Base-by-base conservation (phyloP, 805 yeast species). In the Deakozyma indianensis region DNA sequence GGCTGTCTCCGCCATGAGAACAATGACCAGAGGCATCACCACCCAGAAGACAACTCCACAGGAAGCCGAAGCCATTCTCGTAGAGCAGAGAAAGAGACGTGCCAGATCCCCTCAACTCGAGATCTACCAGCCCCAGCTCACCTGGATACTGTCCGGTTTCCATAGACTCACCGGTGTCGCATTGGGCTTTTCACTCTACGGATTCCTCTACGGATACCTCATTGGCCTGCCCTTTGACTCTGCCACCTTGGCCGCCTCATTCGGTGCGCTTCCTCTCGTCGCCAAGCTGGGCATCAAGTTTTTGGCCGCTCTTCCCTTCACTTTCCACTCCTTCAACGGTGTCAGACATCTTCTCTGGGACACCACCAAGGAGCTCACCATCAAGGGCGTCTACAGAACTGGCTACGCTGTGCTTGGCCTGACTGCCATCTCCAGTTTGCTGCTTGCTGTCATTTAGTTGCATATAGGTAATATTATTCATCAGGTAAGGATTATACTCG, bases 341-440 rank as follows among this genome's bases (percentile, higher is more conserved):
- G 49, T 90, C 51, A 85, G 98, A 75, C 98, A 92, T 64, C 69
- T 90, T 65, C 60, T 84, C 46, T 92, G 98, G 98, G 98, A 92
- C 64, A 63, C 78, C 45, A 95, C 95, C 62, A 71, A 68, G 54
- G 83, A 81, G 64, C 73, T 90, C 61, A 74, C 87, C 50, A 59
- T 84, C 55, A 77, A 81, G 60, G 96, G 95, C 54, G 96, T 92
- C 47, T 83, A 83, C 77, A 77, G 81, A 67, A 87, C 96, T 29
- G 97, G 96, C 51, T 84, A 85, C 66, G 68, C 75, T 42, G 95
- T 86, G 18, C 63, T 87, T 47, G 96, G 80, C 23, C 68, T 76
- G 55, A 57, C 77, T 41, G 67, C 70, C 5, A 50, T 74, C 28
- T 56, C 78, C 22, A 84, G 94, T 46, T 56, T 84, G 18, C 54